A percentile compares a stretch with the other conserved stretches of the same genome.
Conservation (phyloP, 2,329 filamentous ascomycete genomes). For the Hirsutella rhossiliensis region DNA sequence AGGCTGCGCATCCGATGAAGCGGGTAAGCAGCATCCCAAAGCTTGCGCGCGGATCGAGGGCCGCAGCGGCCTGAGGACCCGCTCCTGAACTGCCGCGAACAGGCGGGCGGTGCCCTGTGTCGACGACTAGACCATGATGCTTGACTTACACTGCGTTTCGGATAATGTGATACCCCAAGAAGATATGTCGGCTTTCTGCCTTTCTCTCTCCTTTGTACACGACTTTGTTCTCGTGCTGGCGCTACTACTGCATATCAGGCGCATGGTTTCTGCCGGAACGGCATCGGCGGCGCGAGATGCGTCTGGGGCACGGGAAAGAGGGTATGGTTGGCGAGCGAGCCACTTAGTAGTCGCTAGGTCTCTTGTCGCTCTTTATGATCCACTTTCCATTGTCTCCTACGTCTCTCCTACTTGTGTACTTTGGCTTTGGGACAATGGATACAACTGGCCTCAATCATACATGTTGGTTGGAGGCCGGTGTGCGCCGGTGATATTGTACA, state of each 20-base stretch:
- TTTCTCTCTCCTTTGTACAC: constrained; percentile 3
- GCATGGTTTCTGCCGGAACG: background rate
- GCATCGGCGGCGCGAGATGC: background rate
- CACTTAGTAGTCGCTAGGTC: too few species aligned
- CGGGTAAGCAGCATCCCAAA: constrained; percentile 18
- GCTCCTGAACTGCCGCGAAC: background rate
- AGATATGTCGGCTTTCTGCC: constrained; percentile 12
- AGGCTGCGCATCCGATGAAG: constrained; percentile 19
- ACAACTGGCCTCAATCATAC: too few species aligned
- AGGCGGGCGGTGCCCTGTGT: background rate
- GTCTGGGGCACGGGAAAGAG: background rate
- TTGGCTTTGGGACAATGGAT: too few species aligned
- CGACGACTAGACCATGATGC: constrained; percentile 4
- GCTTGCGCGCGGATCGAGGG: constrained; percentile 20
- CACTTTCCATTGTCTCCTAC: too few species aligned
- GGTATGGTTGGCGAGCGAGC: too few species aligned
- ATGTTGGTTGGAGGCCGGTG: too few species aligned
- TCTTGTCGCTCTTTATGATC: too few species aligned
- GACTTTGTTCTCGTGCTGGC: background rate
- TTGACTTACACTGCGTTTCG: constrained; percentile 13
- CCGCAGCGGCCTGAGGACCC: constrained; percentile 18
- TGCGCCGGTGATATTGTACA: too few species aligned
- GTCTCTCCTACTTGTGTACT: too few species aligned
- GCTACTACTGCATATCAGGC: background rate
- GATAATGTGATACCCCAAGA: constrained; percentile 25